Base-by-base conservation (phyloP, 192 early-diverging fungal species). In the Coemansia aciculifera region DNA sequence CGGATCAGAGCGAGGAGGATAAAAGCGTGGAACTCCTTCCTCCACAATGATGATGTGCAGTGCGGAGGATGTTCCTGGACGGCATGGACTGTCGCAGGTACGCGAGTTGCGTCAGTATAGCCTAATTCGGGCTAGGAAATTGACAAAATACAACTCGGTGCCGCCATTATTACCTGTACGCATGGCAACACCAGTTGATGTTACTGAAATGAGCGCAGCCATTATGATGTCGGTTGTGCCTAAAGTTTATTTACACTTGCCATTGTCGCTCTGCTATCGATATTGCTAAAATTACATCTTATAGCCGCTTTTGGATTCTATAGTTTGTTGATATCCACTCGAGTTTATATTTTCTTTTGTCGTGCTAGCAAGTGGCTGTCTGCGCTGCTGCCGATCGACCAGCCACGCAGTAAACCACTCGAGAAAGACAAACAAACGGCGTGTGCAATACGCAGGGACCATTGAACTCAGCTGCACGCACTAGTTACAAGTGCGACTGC, bases 301-400 rank as follows among this genome's bases (percentile, higher is more conserved):
- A 3, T 46, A 46, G 51, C 51, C 24, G 9, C 23, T 24, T 52
- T 24, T 52, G 51, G 23, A 24, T 29, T 51, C 48, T 24, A 21
- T 51, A 52, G 24, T 52, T 52, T 52, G 24, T 34, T 57, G 12
- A 5, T 31, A 17, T 17, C 29, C 54, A 17, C 27, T 31, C 13
- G 24, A 57, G 54, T 31, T 31, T 32, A 31, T 34, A 57, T 31
- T 17, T 34, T 3, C 15, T 17, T 57, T 57, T 57, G 29, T 57
- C 31, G 54, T 54, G 24, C 51, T 31, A 15, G 13, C 29, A 31
- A 54, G 51, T 57, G 54, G 29, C 54, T 57, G 54, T 32, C 15
- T 32, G 54, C 54, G 54, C 54, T 31, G 54, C 29, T 57, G 54
- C 29, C 54, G 54, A 57, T 57, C 54, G 54, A 57, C 54, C 27